phyloP scores from a whole-genome alignment of 2,329 filamentous ascomycete species.

The Zymoseptoria crescenta region DNA sequence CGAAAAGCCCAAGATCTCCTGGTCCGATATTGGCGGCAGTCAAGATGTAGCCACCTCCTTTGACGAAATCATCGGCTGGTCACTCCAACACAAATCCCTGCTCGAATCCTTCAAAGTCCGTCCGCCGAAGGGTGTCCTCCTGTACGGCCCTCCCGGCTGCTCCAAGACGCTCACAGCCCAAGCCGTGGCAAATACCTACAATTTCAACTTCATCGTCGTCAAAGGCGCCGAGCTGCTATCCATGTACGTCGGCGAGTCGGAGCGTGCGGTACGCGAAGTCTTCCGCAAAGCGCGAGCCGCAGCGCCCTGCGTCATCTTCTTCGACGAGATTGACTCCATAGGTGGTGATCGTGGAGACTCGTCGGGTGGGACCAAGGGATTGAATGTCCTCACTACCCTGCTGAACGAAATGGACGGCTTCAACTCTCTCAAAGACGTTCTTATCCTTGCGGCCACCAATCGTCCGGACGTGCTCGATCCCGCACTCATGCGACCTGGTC shows the following conservation, averaged over 20 bases:
- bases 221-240: slow-evolving; percentile 90
- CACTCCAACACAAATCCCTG: slow-evolving; percentile 47
- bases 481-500: slow-evolving; percentile 74
- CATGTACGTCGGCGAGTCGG: slow-evolving; percentile 95
- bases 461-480: slow-evolving; percentile 78
- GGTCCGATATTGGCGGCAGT: slow-evolving; percentile 83
- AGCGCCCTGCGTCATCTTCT: slow-evolving; percentile 88
- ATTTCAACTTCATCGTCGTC: slow-evolving; percentile 88
- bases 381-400: slow-evolving; percentile 82
- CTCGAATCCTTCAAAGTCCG: slow-evolving; percentile 46
- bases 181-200: slow-evolving; percentile 81
- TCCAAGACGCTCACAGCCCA: slow-evolving; percentile 91
- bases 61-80: slow-evolving; percentile 51
- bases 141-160: slow-evolving; percentile 90
- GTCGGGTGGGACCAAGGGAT: slow-evolving; percentile 43
- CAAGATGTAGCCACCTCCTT: slow-evolving; percentile 60
- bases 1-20: slow-evolving; percentile 76
- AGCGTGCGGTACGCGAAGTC: slow-evolving; percentile 74
- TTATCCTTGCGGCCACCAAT: slow-evolving; percentile 87
- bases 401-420: slow-evolving; percentile 96
- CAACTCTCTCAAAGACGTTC: slow-evolving; percentile 71
- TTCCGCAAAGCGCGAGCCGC: slow-evolving; percentile 82
- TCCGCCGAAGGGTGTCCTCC: slow-evolving; percentile 71
- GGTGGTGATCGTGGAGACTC: slow-evolving; percentile 47
- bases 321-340: slow-evolving; percentile 92